Conservation (phyloP, 2,329 filamentous ascomycete genomes). For the Fusarium nisikadoi region DNA sequence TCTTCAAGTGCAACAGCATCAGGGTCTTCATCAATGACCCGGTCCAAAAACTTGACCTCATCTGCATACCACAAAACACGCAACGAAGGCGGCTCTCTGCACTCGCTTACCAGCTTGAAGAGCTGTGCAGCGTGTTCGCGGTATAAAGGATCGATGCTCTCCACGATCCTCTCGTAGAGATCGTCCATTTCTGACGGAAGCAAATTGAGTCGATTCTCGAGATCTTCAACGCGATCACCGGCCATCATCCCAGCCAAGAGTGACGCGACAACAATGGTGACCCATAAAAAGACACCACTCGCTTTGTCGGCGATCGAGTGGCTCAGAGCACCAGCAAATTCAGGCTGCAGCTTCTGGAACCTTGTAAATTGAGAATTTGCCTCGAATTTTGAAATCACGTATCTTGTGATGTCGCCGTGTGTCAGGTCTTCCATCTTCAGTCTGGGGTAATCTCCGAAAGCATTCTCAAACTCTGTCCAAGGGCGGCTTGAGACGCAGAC, state of each 20-base stretch:
- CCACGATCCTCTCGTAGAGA: neutral
- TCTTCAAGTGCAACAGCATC: fast-evolving
- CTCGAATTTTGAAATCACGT: neutral
- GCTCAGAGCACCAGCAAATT: fast-evolving
- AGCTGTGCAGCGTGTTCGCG: neutral
- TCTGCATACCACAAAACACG: slow-evolving; percentile 4
- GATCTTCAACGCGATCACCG: slow-evolving; percentile 4
- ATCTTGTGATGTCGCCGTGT: neutral
- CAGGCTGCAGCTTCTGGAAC: neutral
- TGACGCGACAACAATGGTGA: slow-evolving; percentile 3
- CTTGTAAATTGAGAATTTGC: fast-evolving
- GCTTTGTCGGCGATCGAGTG: neutral
- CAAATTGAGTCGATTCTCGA: neutral
- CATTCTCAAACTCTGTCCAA: slow-evolving; percentile 15
- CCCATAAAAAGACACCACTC: slow-evolving; percentile 5
- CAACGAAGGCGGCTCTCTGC: neutral
- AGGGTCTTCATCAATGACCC: neutral
- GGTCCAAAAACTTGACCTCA: neutral
- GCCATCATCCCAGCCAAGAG: neutral
- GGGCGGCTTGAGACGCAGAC: slow-evolving; percentile 12
- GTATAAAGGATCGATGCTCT: neutral
- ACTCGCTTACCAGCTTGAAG: neutral
- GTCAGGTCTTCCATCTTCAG: slow-evolving; percentile 6
- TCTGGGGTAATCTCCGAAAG: neutral
- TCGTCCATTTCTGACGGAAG: neutral